phyloP scores from a whole-genome alignment of 2,329 filamentous ascomycete genomes.

The Fusarium temperatum region DNA sequence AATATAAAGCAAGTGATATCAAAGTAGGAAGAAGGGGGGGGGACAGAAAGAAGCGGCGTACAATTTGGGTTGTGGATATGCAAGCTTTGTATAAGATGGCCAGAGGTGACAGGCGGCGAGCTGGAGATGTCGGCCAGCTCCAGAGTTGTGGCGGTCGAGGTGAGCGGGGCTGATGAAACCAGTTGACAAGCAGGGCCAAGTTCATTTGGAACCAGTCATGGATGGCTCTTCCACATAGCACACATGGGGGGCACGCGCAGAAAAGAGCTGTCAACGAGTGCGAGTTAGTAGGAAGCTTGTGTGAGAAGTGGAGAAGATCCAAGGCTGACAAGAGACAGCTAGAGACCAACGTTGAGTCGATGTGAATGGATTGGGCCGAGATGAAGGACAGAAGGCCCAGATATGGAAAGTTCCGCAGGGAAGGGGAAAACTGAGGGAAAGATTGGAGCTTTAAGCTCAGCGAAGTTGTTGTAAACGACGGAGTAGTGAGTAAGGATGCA shows the following conservation, averaged over 20 bases:
- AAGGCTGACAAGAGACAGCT: conserved; percentile 20
- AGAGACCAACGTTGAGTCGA: background rate
- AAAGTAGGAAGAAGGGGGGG: conserved; percentile 25
- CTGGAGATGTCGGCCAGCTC: conserved; percentile 59
- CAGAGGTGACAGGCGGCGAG: conserved; percentile 42
- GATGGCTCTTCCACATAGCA: conserved; percentile 45
- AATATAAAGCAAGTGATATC: background rate
- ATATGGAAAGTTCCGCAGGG: conserved; percentile 12
- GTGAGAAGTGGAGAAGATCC: conserved; percentile 24
- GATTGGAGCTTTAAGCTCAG: conserved; percentile 8
- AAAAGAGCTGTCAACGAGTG: conserved; percentile 48
- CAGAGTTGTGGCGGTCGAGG: conserved; percentile 51
- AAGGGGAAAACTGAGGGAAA: conserved; percentile 2
- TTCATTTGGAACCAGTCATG: conserved; percentile 57
- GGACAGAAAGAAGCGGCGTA: conserved; percentile 32
- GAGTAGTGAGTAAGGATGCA: background rate
- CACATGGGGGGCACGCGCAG: conserved; percentile 39
- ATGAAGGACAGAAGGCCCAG: conserved; percentile 14
- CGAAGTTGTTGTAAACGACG: conserved; percentile 2
- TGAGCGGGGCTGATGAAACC: conserved; percentile 54
- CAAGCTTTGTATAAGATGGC: conserved; percentile 39
- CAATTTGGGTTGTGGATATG: conserved; percentile 36
- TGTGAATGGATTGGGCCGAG: conserved; percentile 10
- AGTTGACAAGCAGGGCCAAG: conserved; percentile 53
- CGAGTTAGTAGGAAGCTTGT: conserved; percentile 18